Base-by-base conservation (phyloP, 306 rosid genomes). In the Gleditsia sinensis region DNA sequence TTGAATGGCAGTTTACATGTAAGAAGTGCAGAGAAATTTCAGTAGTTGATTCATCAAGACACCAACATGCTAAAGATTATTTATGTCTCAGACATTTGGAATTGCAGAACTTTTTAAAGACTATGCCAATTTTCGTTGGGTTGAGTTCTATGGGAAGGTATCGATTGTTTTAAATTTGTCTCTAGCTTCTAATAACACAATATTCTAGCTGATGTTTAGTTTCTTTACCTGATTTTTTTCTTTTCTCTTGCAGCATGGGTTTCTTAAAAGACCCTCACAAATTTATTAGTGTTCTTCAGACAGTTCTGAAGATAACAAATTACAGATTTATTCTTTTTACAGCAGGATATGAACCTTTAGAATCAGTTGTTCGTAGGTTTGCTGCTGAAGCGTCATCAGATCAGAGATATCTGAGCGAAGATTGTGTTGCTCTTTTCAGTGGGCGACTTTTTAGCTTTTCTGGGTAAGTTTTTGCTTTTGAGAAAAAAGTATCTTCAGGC, bases 101-200 rank as follows among this genome's bases (percentile, higher is more conserved):
- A 49, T 77, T 92, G 81, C 91, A 84, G 24, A 79, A 62, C 65
- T 89, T 87, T 71, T 25, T 89, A 42, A 71, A 81, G 64, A 45
- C 82, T 73, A 0, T 64, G 28, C 96, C 91, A 58, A 67, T 89
- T 84, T 92, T 92, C 75, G 74, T 92, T 67, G 96, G 97, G 66
- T 80, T 92, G 76, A 89, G 88, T 75, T 90, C 97, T 67, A 78
- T 88, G 68, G 93, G 96, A 77, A 89, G 97, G 97, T 85, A 84
- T 21, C 24, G 50, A 75, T 79, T 80, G 64, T 43, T 73, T 70
- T 53, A 34, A 13, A 42, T 57, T 75, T 58, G 67, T 67, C 77
- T 21, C 75, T 55, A 34, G 68, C 57, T 64, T 72, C 59, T 62
- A 20, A 19, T 25, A 49, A 49, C 71, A 6, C 0, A 10, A 32